Conservation (phyloP, 441 rosid genomes). For the Bocquillonia castaneifolia region DNA sequence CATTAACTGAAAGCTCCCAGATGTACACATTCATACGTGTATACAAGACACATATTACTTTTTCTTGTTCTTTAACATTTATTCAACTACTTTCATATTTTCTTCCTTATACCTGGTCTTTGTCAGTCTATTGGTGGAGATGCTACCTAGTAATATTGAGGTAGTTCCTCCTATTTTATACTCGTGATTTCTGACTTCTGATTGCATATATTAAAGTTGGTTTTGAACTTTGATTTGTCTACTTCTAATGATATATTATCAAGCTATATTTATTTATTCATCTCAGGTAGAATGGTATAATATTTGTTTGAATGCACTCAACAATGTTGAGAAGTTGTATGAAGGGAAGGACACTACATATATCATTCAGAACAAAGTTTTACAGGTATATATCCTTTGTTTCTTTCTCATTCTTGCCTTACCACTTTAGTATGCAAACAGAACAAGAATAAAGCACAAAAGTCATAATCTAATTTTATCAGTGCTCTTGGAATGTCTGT, state of each 20-base stretch:
- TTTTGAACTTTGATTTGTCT: not conserved
- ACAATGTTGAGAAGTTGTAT: slow-evolving; percentile 60
- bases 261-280: not conserved
- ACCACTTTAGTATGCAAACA: not conserved
- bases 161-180: not conserved
- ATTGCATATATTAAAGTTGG: not conserved
- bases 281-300: slow-evolving; percentile 84
- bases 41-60: too few species aligned
- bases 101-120: not conserved
- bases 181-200: slow-evolving; percentile 10
- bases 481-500: slow-evolving; percentile 15
- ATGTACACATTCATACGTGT: too few species aligned
- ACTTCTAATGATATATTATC: not conserved
- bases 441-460: not conserved
- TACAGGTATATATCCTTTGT: slow-evolving; percentile 52
- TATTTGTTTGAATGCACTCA: slow-evolving; percentile 63
- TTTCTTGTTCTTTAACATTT: not conserved
- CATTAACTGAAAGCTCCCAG: too few species aligned
- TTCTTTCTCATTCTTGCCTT: not conserved
- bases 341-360: slow-evolving; percentile 67
- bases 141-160: not conserved
- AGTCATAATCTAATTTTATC: too few species aligned
- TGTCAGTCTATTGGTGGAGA: not conserved
- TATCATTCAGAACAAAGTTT: slow-evolving; percentile 64
- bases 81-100: not conserved